A percentile compares a stretch with the other conserved stretches of the same genome.
phyloP scores from a whole-genome alignment of 495 filamentous ascomycete species.

The Coniosporium apollinis region DNA sequence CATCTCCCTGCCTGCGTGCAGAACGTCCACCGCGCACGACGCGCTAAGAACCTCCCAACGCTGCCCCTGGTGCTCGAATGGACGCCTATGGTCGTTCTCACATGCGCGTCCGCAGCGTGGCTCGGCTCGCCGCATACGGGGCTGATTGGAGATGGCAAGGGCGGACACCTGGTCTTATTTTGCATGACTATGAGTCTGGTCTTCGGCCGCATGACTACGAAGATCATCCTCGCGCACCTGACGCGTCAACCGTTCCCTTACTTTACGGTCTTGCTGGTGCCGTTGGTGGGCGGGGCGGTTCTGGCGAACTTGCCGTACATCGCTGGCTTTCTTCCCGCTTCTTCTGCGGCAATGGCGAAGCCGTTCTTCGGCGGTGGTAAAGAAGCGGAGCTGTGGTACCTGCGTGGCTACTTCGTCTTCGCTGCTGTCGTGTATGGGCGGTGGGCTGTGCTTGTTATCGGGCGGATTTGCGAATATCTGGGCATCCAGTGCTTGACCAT shows the following conservation, averaged over 20 bases:
- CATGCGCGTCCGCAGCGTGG: slow-evolving; percentile 58
- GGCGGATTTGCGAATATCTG: slow-evolving; percentile 78
- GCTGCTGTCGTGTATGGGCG: slow-evolving; percentile 69
- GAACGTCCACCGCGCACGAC: slow-evolving; percentile 67
- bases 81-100: slow-evolving; percentile 78
- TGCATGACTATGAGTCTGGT: slow-evolving; percentile 90
- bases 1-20: slow-evolving; percentile 68
- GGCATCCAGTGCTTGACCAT: slow-evolving; percentile 92
- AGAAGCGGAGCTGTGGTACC: slow-evolving; percentile 55
- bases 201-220: slow-evolving; percentile 98
- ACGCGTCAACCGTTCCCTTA: slow-evolving; percentile 87
- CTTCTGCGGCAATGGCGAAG: slow-evolving; percentile 26
- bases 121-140: slow-evolving; percentile 73
- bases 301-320: slow-evolving; percentile 68
- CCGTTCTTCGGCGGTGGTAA: no score
- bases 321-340: slow-evolving; percentile 36
- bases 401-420: slow-evolving; percentile 66
- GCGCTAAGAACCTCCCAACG: slow-evolving; percentile 53
- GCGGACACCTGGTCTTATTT: slow-evolving; percentile 75
- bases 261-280: slow-evolving; percentile 83
- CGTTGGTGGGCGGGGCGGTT: slow-evolving; percentile 68
- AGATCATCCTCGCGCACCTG: slow-evolving; percentile 94
- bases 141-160: slow-evolving; percentile 40
- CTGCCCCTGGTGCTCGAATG: slow-evolving; percentile 83
- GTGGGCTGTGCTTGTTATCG: slow-evolving; percentile 84